Percentiles rank a stretch among this genome's conserved stretches.
These are phyloP conservation scores for Aurinia saxatilis DNA, from an alignment of 345 rosid species.

Conservation along the genomic window DNA sequence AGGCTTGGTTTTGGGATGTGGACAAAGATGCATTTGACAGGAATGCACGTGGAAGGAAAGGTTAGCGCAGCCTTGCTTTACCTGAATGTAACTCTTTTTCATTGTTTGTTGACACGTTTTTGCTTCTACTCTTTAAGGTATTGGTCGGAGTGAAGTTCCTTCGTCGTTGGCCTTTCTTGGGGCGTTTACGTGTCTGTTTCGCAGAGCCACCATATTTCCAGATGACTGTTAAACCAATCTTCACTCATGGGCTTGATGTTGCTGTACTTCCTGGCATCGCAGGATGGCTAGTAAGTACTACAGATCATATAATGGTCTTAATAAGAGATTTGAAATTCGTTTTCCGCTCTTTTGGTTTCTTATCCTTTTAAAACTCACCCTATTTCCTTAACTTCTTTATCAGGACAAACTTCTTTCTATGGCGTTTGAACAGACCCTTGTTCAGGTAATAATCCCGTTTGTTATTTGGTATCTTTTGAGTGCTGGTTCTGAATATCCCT, in stretches of 20 bases:
- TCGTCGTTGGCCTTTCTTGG: conserved; percentile 81
- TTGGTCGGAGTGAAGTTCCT: conserved; percentile 86
- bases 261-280: conserved; percentile 92
- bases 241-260: conserved; percentile 77
- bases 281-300: conserved; percentile 87
- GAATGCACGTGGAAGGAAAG: conserved; percentile 99
- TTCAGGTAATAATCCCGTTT: conserved; percentile 39
- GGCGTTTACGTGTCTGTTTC: conserved; percentile 87
- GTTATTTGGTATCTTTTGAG: background rate
- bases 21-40: conserved; percentile 89
- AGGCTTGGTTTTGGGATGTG: conserved; percentile 95
- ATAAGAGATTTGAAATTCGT: conserved; percentile 31
- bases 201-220: conserved; percentile 97
- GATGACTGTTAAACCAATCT: conserved; percentile 88
- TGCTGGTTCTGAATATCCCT: background rate
- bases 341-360: background rate
- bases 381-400: background rate
- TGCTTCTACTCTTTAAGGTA: conserved; percentile 38
- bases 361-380: background rate
- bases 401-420: conserved; percentile 93
- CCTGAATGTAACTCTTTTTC: background rate
- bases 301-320: background rate
- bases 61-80: conserved; percentile 27
- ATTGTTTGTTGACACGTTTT: background rate
- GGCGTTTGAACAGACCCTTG: conserved; percentile 91